Evolutionary conservation across 768 basidiomycete species (phyloP).

Genomic region (Serendipita sp.): DNA sequence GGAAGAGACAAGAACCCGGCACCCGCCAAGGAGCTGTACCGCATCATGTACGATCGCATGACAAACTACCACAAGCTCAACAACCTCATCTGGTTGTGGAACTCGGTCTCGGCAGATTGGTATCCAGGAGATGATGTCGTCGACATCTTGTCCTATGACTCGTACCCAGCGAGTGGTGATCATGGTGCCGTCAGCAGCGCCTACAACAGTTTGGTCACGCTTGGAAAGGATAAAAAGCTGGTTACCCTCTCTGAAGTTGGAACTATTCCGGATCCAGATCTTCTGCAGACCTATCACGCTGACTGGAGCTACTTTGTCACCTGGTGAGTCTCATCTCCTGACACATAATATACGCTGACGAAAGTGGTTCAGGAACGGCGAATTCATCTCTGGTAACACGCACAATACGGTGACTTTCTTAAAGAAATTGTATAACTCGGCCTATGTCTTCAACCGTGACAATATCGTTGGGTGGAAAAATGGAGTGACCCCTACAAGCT

Average conservation of each 20-base stretch:
- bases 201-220: not conserved
- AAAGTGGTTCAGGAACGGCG: not conserved
- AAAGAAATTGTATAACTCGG: conserved; percentile 7
- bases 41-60: conserved; percentile 7
- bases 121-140: conserved; percentile 10
- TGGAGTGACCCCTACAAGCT: not conserved
- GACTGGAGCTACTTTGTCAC: conserved; percentile 10
- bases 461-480: conserved; percentile 3
- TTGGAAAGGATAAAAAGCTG: conserved; percentile 8
- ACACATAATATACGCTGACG: too few species aligned
- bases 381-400: conserved; percentile 7
- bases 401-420: conserved; percentile 8
- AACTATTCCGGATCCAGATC: conserved; percentile 9
- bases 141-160: conserved; percentile 9
- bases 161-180: conserved; percentile 8
- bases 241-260: conserved; percentile 9
- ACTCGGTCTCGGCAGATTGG: conserved; percentile 2
- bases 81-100: conserved; percentile 10
- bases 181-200: conserved; percentile 7
- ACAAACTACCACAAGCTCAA: conserved; percentile 7
- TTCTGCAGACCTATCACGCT: conserved; percentile 7
- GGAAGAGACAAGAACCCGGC: not conserved
- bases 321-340: not conserved
- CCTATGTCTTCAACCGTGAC: conserved; percentile 6
- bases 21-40: not conserved